Evolutionary conservation across 2,329 filamentous ascomycete species (phyloP), one percentile per base, ranked within the genome.

Genomic region (Penicillium oxalicum): DNA sequence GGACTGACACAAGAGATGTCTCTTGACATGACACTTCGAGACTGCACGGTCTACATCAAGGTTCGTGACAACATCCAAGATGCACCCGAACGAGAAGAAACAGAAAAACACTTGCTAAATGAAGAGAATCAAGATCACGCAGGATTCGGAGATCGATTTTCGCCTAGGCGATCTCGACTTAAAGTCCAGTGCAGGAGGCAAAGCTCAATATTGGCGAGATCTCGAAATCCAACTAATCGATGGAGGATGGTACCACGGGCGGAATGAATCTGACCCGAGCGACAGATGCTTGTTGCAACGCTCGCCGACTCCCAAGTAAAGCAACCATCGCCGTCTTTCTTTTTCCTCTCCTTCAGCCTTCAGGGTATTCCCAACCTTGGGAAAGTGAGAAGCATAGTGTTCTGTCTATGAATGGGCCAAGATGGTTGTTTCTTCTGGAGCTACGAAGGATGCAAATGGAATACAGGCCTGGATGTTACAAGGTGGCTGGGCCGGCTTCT

Each of bases 1-100:
- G 53, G 62, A n/a, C 55, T 66, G 40, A 66, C 67, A 32, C 63
- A 60, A 9, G 71, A 77, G 27, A 82, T 87, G 51, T 77, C 79
- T 9, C 73, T 87, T 5, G 86, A 86, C 48, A 91, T 91, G 87
- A 91, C 88, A 3, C 66, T 93, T 55, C 75, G 88, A 43, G 88
- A 93, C 71, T 90, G 87, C 65, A 88, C 86, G 3, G 79, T 87
- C 58, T 90, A 85, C 61, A 72, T 88, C 36, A 80, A 81, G 59
- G 77, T 89, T 61, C 43, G 63, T 35, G 32, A 35, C 25, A 13
- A 18, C 6, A 3, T 32, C 39, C n/a, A 2, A 32, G 4, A 41
- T 11, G 12, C n/a, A 18, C n/a, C 24, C 12, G 12, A 29, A 29
- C 8, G 6, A 18, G 12, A 41, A 8, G 5, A 3, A 1, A 24